A percentile compares a stretch with the other conserved stretches of the same genome.
phyloP scores from a whole-genome alignment of 2,329 filamentous ascomycete genomes.

The Chalara sp. region DNA sequence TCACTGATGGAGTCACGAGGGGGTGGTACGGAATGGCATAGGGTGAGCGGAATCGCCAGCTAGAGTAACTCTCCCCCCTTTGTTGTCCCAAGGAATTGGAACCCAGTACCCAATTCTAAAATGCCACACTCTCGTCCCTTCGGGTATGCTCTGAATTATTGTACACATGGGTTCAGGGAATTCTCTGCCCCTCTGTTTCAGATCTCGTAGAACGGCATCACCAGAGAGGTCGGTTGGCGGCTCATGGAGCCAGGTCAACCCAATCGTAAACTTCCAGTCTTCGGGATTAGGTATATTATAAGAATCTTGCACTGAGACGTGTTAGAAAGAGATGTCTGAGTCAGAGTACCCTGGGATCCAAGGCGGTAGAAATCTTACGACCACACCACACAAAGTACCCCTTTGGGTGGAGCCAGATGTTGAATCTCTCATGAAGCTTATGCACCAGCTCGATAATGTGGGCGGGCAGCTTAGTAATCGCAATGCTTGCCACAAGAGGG shows the following conservation, averaged over 20 bases:
- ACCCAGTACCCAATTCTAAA: background rate
- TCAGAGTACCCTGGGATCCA: too few relatives aligned
- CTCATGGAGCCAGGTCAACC: conserved; percentile 15
- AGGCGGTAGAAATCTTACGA: conserved; percentile 15
- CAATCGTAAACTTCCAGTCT: conserved; percentile 19
- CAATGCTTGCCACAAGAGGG: too few relatives aligned
- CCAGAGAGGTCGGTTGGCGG: conserved; percentile 9
- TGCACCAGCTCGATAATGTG: conserved; percentile 43
- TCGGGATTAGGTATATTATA: conserved; percentile 13
- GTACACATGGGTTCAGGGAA: conserved; percentile 29
- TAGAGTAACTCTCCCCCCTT: conserved; percentile 37
- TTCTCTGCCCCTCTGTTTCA: conserved; percentile 20
- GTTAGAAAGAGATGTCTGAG: background rate
- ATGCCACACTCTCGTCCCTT: background rate
- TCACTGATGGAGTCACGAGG: too few relatives aligned
- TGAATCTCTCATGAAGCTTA: conserved; percentile 42
- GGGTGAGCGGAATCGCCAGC: conserved; percentile 49
- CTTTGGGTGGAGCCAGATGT: conserved; percentile 40
- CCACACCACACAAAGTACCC: conserved; percentile 17
- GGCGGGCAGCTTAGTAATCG: too few relatives aligned
- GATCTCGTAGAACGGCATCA: conserved; percentile 19
- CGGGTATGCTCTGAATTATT: background rate
- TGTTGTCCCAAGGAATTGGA: conserved; percentile 33
- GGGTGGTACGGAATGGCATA: conserved; percentile 38
- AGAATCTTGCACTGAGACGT: too few relatives aligned